Conservation (phyloP, 495 filamentous ascomycete genomes). For the Trichoderma reesei region DNA sequence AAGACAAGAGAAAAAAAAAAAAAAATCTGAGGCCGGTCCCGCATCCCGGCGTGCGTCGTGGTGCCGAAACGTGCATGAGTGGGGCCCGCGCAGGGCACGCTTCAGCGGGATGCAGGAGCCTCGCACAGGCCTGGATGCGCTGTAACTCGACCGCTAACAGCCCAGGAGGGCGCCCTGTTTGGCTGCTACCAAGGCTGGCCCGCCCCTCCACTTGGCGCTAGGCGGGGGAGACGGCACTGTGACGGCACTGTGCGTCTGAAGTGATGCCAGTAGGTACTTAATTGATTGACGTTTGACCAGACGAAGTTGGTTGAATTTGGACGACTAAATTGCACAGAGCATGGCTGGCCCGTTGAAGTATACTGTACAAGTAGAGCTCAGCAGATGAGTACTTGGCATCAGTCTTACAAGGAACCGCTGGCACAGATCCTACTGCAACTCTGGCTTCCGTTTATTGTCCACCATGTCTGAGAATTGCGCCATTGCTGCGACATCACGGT, state of each 20-base stretch:
- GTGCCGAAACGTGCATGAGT: conserved; percentile 6
- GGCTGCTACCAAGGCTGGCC: neutral
- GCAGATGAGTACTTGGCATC: no score
- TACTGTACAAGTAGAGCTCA: no score
- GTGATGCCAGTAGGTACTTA: no score
- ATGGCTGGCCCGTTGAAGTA: no score
- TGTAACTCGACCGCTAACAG: neutral
- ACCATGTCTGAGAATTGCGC: neutral
- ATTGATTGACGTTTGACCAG: neutral
- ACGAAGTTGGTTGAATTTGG: neutral
- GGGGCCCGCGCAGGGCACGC: neutral
- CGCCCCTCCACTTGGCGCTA: neutral
- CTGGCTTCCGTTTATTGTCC: neutral
- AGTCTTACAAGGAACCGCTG: neutral
- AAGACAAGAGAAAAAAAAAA: conserved; percentile 5
- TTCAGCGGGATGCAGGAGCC: neutral
- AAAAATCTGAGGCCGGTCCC: neutral
- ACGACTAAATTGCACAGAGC: neutral
- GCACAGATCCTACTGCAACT: neutral
- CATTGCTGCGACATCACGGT: neutral
- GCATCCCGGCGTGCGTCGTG: neutral
- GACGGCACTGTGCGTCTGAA: neutral
- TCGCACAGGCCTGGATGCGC: neutral
- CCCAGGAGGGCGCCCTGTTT: neutral
- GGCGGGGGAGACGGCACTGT: neutral